Base-by-base conservation (phyloP, 306 rosid genomes). In the Acmispon strigosus region DNA sequence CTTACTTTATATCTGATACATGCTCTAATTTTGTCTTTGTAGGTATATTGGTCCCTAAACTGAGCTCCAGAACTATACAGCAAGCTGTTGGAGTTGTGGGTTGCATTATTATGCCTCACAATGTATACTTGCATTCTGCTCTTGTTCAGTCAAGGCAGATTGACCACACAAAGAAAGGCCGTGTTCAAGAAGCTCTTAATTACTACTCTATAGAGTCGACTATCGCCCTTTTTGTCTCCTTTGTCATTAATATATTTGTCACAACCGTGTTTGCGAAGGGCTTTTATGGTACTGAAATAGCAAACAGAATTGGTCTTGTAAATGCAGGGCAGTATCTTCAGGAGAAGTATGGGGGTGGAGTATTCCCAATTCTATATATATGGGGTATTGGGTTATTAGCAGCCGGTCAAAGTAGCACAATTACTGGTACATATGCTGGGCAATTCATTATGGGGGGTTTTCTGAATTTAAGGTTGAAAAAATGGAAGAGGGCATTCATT, bases 371-470 rank as follows among this genome's bases (percentile, higher is more conserved):
- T 74, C 68, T 95, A 48, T 95, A 95, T 71, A 89, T 95, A 62
- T 95, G 99, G 99, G 97, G 82, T 63, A 83, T 95, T 37, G 97
- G 99, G 47, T 78, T 95, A 65, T 82, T 95, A 71, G 99, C 99
- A 12, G 97, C 99, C 0, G 99, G 99, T 10, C 99, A 95, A 70
- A 95, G 99, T 74, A 94, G 99, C 78, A 95, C 99, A 44, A 91
- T 95, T 49, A 95, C 99, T 8, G 97, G 99, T 44, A 95, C 99
- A 60, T 95, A 95, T 79, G 97, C 99, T 8, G 99, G 99, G n/a
- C 99, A 95, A 67, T 95, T 95, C 72, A 95, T 95, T 74, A 95
- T 95, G 99, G 96, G 96, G 13, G 99, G 99, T 43, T 95, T 95
- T 73, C 81, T 95, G 34, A 84, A 91, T 79, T 75, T 95, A 69